Evolutionary conservation across 495 filamentous ascomycete species (phyloP).

Genomic region (Cryomyces minteri): DNA sequence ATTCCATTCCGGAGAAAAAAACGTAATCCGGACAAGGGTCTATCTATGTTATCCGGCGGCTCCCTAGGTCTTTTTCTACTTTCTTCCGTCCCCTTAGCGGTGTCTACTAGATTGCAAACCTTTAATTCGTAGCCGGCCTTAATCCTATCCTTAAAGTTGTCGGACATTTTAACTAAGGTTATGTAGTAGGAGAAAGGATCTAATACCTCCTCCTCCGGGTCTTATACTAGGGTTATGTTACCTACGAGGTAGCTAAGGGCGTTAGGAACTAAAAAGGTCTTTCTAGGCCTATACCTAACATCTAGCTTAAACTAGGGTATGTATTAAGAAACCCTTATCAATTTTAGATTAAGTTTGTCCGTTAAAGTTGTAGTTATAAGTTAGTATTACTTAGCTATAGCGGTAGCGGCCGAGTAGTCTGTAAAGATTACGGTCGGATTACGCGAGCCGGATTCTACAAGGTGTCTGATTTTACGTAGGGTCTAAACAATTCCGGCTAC

Average conservation of each 20-base stretch:
- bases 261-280: not conserved
- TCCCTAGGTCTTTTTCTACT: too few species aligned
- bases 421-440: not conserved
- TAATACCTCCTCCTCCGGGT: too few species aligned
- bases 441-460: not conserved
- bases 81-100: too few species aligned
- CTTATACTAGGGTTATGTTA: too few species aligned
- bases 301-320: constrained; percentile 1
- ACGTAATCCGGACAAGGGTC: too few species aligned
- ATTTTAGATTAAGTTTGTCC: constrained; percentile 1
- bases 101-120: too few species aligned
- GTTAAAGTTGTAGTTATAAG: not conserved
- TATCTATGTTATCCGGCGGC: too few species aligned
- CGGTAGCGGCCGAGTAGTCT: not conserved
- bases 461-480: not conserved
- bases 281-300: not conserved
- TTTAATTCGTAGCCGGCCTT: not conserved
- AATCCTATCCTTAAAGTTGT: not conserved
- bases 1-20: not conserved
- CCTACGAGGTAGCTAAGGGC: too few species aligned
- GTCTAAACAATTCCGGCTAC: not conserved
- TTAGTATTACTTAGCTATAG: not conserved
- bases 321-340: not conserved
- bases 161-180: not conserved
- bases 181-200: too few species aligned